Base-by-base conservation (phyloP, 192 early-diverging fungal genomes). In the Helicostylum pulchrum region DNA sequence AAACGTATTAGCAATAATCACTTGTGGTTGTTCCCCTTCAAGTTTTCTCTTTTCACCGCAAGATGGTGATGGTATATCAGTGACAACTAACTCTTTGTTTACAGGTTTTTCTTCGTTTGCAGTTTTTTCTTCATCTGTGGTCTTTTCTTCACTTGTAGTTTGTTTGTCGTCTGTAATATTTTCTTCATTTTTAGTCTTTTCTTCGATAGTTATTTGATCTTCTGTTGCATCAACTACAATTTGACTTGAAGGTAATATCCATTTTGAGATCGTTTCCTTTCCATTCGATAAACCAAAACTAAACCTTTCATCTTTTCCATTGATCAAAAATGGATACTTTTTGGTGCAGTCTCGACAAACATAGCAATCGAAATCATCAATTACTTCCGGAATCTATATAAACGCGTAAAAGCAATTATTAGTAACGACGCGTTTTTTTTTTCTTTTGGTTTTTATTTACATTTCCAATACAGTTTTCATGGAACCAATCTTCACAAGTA, bases 401-500 rank as follows among this genome's bases (percentile, higher is more conserved):
- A 39, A 39, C 36, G 36, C 36, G 36, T 39, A 39, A 39, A 39
- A 15, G 60, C 12, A n/a, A 19, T 21, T 45, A 45, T 14, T 5
- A 19, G 12, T 19, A 26, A 12, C 17, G 12, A 53, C 52, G 31
- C 52, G 52, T 53, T 53, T 30, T 53, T 20, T 23, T 32, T 26
- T 53, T 53, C 20, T 30, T 39, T 36, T 59, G n/a, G n/a, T 63
- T 75, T 34, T 46, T 54, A 21, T 77, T 71, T 52, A 86, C 76
- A 46, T 78, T 65, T 32, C 85, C 86, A 50, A 92, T 87, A 56
- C 90, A 92, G 4, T 69, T 73, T 36, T 88, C 83, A 68, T 90
- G 88, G 63, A 80, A 89, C 93, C 90, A 93, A 73, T 92, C 94
- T 67, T 94, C 88, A 73, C 95, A 98, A 0, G 91, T 51, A 20